Base-by-base conservation (phyloP, 2,329 filamentous ascomycete species). In the Aspergillus sp. region DNA sequence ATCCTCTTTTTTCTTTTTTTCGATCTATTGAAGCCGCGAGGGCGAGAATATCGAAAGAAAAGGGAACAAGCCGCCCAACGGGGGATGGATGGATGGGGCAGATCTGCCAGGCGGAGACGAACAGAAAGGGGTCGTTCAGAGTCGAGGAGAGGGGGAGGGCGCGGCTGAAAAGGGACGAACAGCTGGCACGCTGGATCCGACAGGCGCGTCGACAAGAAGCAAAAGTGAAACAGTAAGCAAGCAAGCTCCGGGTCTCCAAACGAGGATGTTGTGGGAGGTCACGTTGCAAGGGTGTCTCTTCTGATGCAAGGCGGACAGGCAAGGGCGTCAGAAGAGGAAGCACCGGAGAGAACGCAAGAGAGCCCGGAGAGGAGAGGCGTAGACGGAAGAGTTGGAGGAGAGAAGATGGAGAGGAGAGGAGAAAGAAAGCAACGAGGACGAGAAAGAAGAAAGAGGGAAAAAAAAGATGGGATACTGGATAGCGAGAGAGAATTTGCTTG, bases 221-320 rank as follows among this genome's bases (percentile, higher is more conserved):
- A 9, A 31, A 12, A 27, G 32, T 26, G 39, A 29, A 19, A 32
- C 13, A 33, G 28, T 5, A 34, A 43, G 39, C 46, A 40, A 45
- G 47, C 45, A 36, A 42, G 42, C 51, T 52, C 52, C 52, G 50
- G 39, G 53, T 50, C 53, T 56, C 50, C 53, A 52, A 54, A 12
- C 46, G 47, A 52, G 46, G 49, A 48, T 47, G 48, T 42, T 40
- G 43, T 37, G 40, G 40, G 43, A 48, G 50, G 49, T 61, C 57
- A 61, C 57, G 58, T 59, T 59, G 53, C 49, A 53, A 55, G 57
- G 54, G 51, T 43, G 19, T 19, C 19, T 50, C 49, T 43, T 49
- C 49, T 54, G 57, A 61, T 50, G 59, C 57, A 59, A 60, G 55
- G 55, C 51, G 49, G 48, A 56, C 44, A 51, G 55, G 44, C 33